Conservation (phyloP, 495 filamentous ascomycete genomes). For the Collariella sp. region DNA sequence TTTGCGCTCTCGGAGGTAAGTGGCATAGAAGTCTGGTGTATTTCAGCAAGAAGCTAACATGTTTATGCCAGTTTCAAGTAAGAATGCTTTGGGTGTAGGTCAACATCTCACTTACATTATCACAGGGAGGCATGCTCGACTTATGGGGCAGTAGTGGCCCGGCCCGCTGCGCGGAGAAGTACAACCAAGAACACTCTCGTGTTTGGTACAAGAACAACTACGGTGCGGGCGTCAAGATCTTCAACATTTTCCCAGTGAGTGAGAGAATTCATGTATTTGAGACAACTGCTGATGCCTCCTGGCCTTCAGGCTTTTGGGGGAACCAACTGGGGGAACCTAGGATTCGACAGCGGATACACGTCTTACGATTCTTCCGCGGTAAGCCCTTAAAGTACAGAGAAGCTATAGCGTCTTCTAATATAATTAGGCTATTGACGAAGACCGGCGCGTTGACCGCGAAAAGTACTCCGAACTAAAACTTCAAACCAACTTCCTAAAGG, state of each 20-base stretch:
- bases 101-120: neutral
- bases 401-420: slow-evolving; percentile 23
- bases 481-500: slow-evolving; percentile 61
- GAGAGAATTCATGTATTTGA: slow-evolving; percentile 8
- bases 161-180: slow-evolving; percentile 50
- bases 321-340: slow-evolving; percentile 83
- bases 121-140: slow-evolving; percentile 18
- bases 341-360: slow-evolving; percentile 63
- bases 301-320: slow-evolving; percentile 59
- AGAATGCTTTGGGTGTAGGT: neutral
- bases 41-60: neutral
- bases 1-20: slow-evolving; percentile 56
- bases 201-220: slow-evolving; percentile 78
- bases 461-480: slow-evolving; percentile 77
- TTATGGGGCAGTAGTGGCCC: slow-evolving; percentile 72
- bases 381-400: neutral
- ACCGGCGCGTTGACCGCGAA: slow-evolving; percentile 51
- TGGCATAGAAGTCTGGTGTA: neutral
- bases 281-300: neutral
- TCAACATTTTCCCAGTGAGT: slow-evolving; percentile 55
- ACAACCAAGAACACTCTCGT: slow-evolving; percentile 63
- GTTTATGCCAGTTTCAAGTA: slow-evolving; percentile 13
- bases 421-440: slow-evolving; percentile 55
- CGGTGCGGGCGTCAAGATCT: slow-evolving; percentile 43
- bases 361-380: slow-evolving; percentile 63